phyloP scores from a whole-genome alignment of 495 filamentous ascomycete species.

The Penicillium daleae region DNA sequence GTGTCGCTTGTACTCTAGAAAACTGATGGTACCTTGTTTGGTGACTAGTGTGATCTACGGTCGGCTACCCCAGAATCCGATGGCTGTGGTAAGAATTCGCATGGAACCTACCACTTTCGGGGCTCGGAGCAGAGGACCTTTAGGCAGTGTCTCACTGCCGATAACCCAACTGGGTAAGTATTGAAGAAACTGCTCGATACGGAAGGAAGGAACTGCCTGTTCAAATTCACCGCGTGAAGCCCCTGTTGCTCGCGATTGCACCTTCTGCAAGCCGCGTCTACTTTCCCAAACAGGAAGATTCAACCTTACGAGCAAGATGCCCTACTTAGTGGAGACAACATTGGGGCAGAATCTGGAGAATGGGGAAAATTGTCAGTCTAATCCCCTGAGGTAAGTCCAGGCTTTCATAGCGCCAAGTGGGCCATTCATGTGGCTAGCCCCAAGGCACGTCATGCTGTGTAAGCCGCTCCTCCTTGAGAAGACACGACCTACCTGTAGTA shows the following conservation, averaged over 20 bases:
- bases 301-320: conserved; percentile 4
- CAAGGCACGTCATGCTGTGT: too few species aligned
- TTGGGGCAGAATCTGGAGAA: conserved; percentile 1
- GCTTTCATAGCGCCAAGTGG: conserved; percentile 16
- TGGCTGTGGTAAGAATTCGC: not conserved
- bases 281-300: conserved; percentile 28
- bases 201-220: not conserved
- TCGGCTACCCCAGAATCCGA: conserved; percentile 1
- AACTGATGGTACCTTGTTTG: not conserved
- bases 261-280: conserved; percentile 20
- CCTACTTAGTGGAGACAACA: conserved; percentile 17
- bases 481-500: too few species aligned
- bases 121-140: not conserved
- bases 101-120: conserved; percentile 6
- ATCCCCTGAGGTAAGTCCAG: conserved; percentile 8
- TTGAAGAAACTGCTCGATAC: not conserved
- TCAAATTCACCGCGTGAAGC: conserved; percentile 11
- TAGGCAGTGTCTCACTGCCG: conserved; percentile 6
- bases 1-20: not conserved
- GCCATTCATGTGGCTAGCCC: conserved; percentile 20
- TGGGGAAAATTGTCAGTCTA: conserved; percentile 8
- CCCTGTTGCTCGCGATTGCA: conserved; percentile 15
- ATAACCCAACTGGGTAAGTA: conserved; percentile 15
- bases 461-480: too few species aligned
- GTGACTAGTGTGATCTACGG: conserved; percentile 7